Evolutionary conservation across 768 basidiomycete species (phyloP).

Genomic region (Auricularia heimuer): DNA sequence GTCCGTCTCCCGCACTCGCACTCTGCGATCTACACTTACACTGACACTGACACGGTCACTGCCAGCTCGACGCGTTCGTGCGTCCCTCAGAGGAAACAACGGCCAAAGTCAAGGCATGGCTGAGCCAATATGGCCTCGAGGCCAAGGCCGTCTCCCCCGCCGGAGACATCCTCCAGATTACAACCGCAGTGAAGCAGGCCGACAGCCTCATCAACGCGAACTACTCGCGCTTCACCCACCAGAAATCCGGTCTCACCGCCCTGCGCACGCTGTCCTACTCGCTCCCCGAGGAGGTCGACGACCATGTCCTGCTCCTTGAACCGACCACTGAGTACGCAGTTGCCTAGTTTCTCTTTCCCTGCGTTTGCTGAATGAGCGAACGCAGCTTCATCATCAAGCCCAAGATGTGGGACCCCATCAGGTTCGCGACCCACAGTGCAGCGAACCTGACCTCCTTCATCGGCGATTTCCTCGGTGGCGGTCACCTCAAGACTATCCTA

Average conservation of each 20-base stretch:
- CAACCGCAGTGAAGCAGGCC: not conserved
- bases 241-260: conserved; percentile 35
- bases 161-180: not conserved
- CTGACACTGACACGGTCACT: not conserved
- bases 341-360: conserved; percentile 38
- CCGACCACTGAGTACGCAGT: conserved; percentile 54
- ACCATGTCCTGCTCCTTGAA: conserved; percentile 47
- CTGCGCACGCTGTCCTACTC: conserved; percentile 53
- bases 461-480: conserved; percentile 16
- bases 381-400: conserved; percentile 10
- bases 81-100: not conserved
- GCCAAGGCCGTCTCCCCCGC: not conserved
- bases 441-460: not conserved
- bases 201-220: conserved; percentile 22
- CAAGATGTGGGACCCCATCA: not conserved
- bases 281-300: conserved; percentile 41
- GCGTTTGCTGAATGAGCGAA: conserved; percentile 22
- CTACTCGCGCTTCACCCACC: conserved; percentile 49
- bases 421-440: not conserved
- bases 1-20: not conserved
- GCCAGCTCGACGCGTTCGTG: conserved; percentile 2
- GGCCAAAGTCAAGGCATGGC: not conserved
- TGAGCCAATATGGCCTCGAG: not conserved
- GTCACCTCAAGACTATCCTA: conserved; percentile 21
- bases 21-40: no score